Percentiles rank a stretch among this genome's conserved stretches.
phyloP scores from a whole-genome alignment of 345 rosid genomes.

The Conringia planisiliqua region DNA sequence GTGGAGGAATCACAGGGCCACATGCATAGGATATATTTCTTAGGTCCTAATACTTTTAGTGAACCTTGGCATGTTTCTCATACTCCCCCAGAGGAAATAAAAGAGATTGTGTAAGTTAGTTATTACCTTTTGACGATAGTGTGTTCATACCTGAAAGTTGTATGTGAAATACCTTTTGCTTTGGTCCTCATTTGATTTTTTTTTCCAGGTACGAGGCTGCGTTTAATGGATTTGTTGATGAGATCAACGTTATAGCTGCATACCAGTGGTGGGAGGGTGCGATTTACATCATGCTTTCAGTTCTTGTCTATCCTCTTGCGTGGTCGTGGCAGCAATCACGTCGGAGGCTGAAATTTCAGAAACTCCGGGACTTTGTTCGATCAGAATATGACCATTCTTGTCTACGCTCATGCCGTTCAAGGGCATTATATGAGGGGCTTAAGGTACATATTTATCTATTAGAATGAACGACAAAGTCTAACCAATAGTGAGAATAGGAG shows the following conservation, averaged over 20 bases:
- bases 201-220: constrained; percentile 77
- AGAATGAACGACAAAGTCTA: background rate
- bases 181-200: background rate
- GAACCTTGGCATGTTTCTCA: constrained; percentile 89
- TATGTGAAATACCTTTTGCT: background rate
- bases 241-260: constrained; percentile 79
- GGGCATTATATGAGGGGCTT: constrained; percentile 91
- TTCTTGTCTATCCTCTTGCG: constrained; percentile 85
- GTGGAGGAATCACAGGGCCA: constrained; percentile 84
- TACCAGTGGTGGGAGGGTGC: constrained; percentile 99
- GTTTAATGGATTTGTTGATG: constrained; percentile 79
- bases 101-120: constrained; percentile 73
- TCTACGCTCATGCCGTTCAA: constrained; percentile 94
- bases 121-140: background rate
- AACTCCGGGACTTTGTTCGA: constrained; percentile 90
- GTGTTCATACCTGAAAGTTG: background rate
- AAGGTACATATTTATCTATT: constrained; percentile 50
- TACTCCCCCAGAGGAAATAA: constrained; percentile 80
- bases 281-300: constrained; percentile 59
- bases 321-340: constrained; percentile 91
- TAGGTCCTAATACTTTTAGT: constrained; percentile 87
- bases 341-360: constrained; percentile 71
- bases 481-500: background rate
- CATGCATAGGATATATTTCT: constrained; percentile 82
- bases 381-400: constrained; percentile 96